Conservation (phyloP, 2,329 filamentous ascomycete species). For the Fusarium palustre region DNA sequence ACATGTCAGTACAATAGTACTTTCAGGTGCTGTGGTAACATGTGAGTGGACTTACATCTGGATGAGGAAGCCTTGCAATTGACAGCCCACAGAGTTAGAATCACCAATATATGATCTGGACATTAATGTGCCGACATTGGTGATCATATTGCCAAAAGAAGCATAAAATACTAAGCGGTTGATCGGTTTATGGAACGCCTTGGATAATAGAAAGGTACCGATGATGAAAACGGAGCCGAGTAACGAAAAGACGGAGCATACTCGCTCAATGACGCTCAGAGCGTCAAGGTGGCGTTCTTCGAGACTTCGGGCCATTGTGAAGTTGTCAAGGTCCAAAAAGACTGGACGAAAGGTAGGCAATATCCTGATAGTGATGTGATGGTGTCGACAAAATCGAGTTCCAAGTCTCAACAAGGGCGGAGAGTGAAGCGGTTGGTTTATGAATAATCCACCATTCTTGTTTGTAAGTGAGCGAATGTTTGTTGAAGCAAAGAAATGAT, state of each 20-base stretch:
- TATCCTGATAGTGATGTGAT: not conserved
- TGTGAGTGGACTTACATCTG: slow-evolving; percentile 72
- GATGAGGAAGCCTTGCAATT: slow-evolving; percentile 82
- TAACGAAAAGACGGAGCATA: slow-evolving; percentile 77
- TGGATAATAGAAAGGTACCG: slow-evolving; percentile 74
- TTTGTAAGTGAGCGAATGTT: not conserved
- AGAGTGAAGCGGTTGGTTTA: slow-evolving; percentile 5
- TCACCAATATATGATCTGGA: slow-evolving; percentile 68
- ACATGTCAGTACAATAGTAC: slow-evolving; percentile 25
- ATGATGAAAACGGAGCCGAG: slow-evolving; percentile 79
- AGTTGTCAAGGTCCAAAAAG: slow-evolving; percentile 1
- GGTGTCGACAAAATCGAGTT: slow-evolving; percentile 2
- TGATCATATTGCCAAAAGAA: slow-evolving; percentile 82
- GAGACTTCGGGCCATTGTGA: slow-evolving; percentile 35
- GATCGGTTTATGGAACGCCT: slow-evolving; percentile 84
- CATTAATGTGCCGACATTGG: slow-evolving; percentile 81
- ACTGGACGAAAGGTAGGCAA: not conserved
- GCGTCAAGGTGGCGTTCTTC: slow-evolving; percentile 59
- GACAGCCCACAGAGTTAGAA: slow-evolving; percentile 66
- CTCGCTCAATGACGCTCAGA: slow-evolving; percentile 73
- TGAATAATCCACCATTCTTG: slow-evolving; percentile 29
- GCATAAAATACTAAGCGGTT: slow-evolving; percentile 88
- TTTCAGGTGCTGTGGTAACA: not conserved
- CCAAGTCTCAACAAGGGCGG: not conserved
- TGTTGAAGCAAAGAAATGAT: not conserved